Evolutionary conservation across 768 basidiomycete genomes (phyloP), one percentile per base, ranked within the genome.

Genomic region (Podaxis sp.): DNA sequence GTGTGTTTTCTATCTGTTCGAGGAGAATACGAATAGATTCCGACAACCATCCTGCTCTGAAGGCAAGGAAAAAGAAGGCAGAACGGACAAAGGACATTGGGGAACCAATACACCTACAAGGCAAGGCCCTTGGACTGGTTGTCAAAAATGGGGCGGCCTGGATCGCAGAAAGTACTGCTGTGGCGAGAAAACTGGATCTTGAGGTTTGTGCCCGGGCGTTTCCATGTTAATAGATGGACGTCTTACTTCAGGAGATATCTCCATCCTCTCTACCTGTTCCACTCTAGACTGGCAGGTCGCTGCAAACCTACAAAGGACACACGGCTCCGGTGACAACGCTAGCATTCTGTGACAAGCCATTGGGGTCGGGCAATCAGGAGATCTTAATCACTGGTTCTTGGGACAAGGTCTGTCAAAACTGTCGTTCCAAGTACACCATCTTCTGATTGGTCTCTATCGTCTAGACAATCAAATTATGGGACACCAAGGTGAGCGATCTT

Each of bases 361-460:
- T 67, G 26, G 76, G 78, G 11, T 75, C 79, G 40, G 77, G 73
- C 13, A 76, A 81, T 61, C 75, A 72, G 12, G 79, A 80, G 65
- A 72, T 90, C 7, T 75, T 99, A 40, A 83, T 99, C 65, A 94
- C 92, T 49, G 95, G 92, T 22, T 95, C 95, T 52, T 99, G 97
- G 97, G 97, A 99, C 73, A 88, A 86, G 75, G 92, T 86, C 65
- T 65, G 66, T 66, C 38, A 33, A 39, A 19, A 17, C 26, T 26
- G 49, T 24, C 22, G 24, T 44, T 51, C 56, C 39, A 28, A 38
- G 59, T 48, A 24, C 30, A 33, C n/a, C 17, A 38, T 19, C 52
- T 26, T 51, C 40, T 60, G 38, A 30, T 30, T 40, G 67, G 63
- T 67, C 64, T 61, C 7, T 61, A 51, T 59, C 24, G 38, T 44